Evolutionary conservation across 2,329 filamentous ascomycete species (phyloP).

Genomic region (Zalaria sp.): DNA sequence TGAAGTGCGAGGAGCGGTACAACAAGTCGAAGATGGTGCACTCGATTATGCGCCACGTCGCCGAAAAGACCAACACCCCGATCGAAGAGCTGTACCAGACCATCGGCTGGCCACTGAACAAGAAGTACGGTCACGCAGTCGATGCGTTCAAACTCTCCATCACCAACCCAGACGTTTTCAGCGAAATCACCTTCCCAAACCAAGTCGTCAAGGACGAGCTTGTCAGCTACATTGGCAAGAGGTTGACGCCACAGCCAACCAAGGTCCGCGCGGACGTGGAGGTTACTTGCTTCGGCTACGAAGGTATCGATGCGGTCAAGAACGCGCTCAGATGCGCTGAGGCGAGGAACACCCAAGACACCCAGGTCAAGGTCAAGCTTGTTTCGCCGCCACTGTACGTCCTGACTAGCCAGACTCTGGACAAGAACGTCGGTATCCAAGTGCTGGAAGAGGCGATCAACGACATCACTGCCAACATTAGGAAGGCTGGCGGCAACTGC

Average conservation of each 20-base stretch:
- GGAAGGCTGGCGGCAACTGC: slow-evolving; percentile 61
- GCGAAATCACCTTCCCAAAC: slow-evolving; percentile 78
- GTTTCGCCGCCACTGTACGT: slow-evolving; percentile 97
- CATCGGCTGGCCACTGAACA: slow-evolving; percentile 95
- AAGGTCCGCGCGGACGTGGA: slow-evolving; percentile 98
- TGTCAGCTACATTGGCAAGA: slow-evolving; percentile 91
- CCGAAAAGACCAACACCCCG: slow-evolving; percentile 89
- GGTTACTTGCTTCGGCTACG: slow-evolving; percentile 80
- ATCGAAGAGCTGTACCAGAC: slow-evolving; percentile 88
- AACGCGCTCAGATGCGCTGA: slow-evolving; percentile 80
- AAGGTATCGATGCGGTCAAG: slow-evolving; percentile 98
- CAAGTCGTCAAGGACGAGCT: slow-evolving; percentile 78
- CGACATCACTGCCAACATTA: slow-evolving; percentile 72
- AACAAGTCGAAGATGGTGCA: slow-evolving; percentile 99
- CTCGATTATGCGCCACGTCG: slow-evolving; percentile 96
- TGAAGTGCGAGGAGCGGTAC: slow-evolving; percentile 98
- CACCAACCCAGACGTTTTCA: slow-evolving; percentile 95
- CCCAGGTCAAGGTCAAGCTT: slow-evolving; percentile 93
- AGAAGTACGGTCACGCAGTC: slow-evolving; percentile 90
- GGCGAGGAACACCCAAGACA: slow-evolving; percentile 80
- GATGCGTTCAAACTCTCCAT: slow-evolving; percentile 99
- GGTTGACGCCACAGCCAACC: slow-evolving; percentile 92
- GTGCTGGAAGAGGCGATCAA: slow-evolving; percentile 80
- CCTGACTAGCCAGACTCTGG: slow-evolving; percentile 84
- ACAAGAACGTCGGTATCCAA: slow-evolving; percentile 77